These are phyloP conservation scores for Penicillium chermesinum DNA, from an alignment of 495 filamentous ascomycete species.

Conservation along the genomic window DNA sequence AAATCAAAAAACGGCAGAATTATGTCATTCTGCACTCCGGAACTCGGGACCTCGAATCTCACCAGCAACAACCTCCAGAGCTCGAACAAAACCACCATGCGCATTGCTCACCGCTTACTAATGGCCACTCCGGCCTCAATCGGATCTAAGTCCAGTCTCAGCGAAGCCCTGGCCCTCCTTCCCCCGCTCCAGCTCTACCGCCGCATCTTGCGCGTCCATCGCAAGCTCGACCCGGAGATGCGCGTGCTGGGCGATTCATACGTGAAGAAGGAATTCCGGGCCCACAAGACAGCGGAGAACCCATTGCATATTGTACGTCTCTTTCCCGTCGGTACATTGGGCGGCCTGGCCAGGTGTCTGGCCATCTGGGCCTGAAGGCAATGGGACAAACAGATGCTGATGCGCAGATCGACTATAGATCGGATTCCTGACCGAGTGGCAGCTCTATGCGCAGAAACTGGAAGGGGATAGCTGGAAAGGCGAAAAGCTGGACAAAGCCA, in stretches of 20 bases:
- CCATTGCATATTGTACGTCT: conserved; percentile 78
- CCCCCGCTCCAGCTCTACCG: conserved; percentile 91
- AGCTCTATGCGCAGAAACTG: conserved; percentile 83
- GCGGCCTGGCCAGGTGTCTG: too few species aligned
- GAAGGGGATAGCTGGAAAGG: conserved; percentile 81
- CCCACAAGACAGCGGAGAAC: conserved; percentile 77
- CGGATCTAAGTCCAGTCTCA: conserved; percentile 47
- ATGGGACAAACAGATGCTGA: neutral
- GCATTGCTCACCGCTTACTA: conserved; percentile 32
- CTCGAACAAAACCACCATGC: conserved; percentile 22
- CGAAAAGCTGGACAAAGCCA: conserved; percentile 68
- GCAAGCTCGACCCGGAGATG: conserved; percentile 69
- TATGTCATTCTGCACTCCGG: conserved; percentile 23
- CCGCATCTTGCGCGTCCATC: conserved; percentile 77
- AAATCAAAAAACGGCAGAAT: conserved; percentile 12
- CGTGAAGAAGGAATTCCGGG: conserved; percentile 84
- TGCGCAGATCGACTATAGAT: conserved; percentile 52
- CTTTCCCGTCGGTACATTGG: too few species aligned
- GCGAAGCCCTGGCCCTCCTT: conserved; percentile 67
- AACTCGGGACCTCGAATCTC: neutral
- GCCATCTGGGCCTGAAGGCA: too few species aligned
- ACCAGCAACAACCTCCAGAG: conserved; percentile 7
- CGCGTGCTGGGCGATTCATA: conserved; percentile 84
- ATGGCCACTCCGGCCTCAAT: conserved; percentile 43
- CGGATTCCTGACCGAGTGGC: conserved; percentile 95